Evolutionary conservation across 805 yeast species (phyloP), one percentile per base, ranked within the genome.

Genomic region (Metschnikowia lunata): DNA sequence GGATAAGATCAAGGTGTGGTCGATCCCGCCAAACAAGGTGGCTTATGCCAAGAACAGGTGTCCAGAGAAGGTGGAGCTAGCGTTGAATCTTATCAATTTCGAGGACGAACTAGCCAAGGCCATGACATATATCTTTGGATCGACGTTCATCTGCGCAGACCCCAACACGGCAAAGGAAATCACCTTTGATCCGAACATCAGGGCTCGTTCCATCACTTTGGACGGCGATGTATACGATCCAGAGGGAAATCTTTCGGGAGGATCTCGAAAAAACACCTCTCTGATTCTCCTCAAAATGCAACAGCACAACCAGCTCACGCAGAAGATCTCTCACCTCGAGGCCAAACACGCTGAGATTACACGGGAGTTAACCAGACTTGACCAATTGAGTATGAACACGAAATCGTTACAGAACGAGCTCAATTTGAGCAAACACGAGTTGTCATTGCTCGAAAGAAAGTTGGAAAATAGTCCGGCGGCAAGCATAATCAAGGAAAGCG

Each of bases 211-310:
- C 28, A 88, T 95, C 12, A 93, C 99, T 0, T 62, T 86, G 30
- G 90, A 89, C 42, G 99, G 99, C 40, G 99, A 93, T 62, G 77
- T 84, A 9, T 93, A 90, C 64, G 99, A 93, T 60, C 99, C 99
- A 0, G 88, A 85, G 52, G 99, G 99, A 12, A 87, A 96, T 7
- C 70, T 93, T 26, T 86, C 97, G 1, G 99, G 99, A 38, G 98
- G 98, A n/a, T 82, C 95, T 15, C 75, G 91, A 53, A 80, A 74
- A 50, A 70, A 71, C 39, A 67, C 78, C 12, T 73, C 79, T 1
- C 76, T 88, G 0, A 62, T 85, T 3, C 69, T 90, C 45, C 61
- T 79, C 9, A 79, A 78, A 36, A 78, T 89, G 60, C 91, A 84
- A 56, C 77, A 77, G 46, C 83, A 75, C 52, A 85, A 85, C 55